A percentile compares a stretch with the other conserved stretches of the same genome.
phyloP scores from a whole-genome alignment of 2,329 filamentous ascomycete species.

The Plenodomus tracheiphilus region DNA sequence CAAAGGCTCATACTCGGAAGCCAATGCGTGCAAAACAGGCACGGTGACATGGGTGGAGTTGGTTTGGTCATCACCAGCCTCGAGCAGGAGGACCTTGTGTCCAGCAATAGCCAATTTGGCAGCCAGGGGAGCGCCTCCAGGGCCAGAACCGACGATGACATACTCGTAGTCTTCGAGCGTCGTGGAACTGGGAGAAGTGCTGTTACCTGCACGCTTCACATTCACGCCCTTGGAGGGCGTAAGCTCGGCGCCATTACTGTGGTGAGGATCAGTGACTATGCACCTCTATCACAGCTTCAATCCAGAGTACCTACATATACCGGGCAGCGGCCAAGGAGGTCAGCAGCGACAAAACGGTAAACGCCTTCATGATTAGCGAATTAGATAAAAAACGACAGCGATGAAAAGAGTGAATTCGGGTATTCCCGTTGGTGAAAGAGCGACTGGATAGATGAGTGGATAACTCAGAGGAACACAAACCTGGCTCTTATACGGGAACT shows the following conservation, averaged over 20 bases:
- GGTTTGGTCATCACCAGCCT: slow-evolving; percentile 61
- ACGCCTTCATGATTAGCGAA: slow-evolving; percentile 13
- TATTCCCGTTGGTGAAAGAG: slow-evolving; percentile 1
- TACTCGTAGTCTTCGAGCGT: slow-evolving; percentile 56
- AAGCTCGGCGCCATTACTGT: slow-evolving; percentile 25
- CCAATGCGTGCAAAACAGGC: slow-evolving; percentile 56
- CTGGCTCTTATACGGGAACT: not conserved
- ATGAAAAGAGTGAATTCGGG: not conserved
- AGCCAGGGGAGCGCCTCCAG: not conserved
- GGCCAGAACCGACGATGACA: slow-evolving; percentile 51
- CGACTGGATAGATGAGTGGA: not conserved
- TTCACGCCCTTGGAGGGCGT: slow-evolving; percentile 18
- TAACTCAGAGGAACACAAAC: not conserved
- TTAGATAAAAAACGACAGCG: slow-evolving; percentile 4
- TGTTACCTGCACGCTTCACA: slow-evolving; percentile 21
- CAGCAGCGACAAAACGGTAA: slow-evolving; percentile 11
- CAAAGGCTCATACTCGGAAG: slow-evolving; percentile 58
- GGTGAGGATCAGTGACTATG: slow-evolving; percentile 2
- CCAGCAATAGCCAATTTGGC: not conserved
- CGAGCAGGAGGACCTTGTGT: slow-evolving; percentile 20
- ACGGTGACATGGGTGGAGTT: slow-evolving; percentile 53
- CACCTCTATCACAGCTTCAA: not conserved
- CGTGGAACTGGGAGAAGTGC: slow-evolving; percentile 6
- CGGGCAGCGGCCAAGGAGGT: slow-evolving; percentile 6
- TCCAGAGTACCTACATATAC: slow-evolving; percentile 5